A percentile compares a stretch with the other conserved stretches of the same genome.
Conservation (phyloP, 1,139 yeast species). For the Blastobotrys proliferans region DNA sequence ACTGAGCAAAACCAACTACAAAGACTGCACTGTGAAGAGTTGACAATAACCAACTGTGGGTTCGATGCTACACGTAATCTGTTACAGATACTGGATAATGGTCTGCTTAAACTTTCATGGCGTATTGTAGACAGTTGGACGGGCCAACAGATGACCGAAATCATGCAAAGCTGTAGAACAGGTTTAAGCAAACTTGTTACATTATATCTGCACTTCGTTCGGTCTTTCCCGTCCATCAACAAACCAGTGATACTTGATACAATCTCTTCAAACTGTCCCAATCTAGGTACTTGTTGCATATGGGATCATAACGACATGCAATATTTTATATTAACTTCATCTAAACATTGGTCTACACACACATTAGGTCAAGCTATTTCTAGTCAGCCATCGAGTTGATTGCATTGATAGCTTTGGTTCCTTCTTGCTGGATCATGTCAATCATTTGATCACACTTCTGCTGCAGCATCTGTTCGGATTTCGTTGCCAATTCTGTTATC, state of each 20-base stretch:
- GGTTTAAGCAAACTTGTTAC: neutral
- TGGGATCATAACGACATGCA: conserved; percentile 6
- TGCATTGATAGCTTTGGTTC: conserved; percentile 26
- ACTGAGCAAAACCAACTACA: too few species aligned
- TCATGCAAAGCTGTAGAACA: neutral
- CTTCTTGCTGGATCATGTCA: conserved; percentile 26
- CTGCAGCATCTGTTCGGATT: conserved; percentile 31
- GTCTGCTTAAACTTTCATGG: conserved; percentile 1
- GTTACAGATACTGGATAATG: neutral
- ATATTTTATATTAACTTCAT: neutral
- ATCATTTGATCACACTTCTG: conserved; percentile 34
- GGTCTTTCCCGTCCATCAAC: conserved; percentile 1
- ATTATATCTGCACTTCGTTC: conserved; percentile 3
- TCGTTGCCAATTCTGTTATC: conserved; percentile 47
- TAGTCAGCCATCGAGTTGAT: conserved; percentile 19
- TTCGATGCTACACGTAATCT: neutral
- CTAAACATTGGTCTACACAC: conserved; percentile 1
- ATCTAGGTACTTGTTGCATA: neutral
- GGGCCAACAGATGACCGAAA: neutral
- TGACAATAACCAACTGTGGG: neutral
- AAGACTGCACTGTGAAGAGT: neutral
- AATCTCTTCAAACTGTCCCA: neutral
- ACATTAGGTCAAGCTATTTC: neutral
- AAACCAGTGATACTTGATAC: conserved; percentile 4
- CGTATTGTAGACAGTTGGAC: neutral